Evolutionary conservation across 371 early-diverging fungal species (phyloP), one percentile per base, ranked within the genome.

Genomic region (Mucor saturninus): DNA sequence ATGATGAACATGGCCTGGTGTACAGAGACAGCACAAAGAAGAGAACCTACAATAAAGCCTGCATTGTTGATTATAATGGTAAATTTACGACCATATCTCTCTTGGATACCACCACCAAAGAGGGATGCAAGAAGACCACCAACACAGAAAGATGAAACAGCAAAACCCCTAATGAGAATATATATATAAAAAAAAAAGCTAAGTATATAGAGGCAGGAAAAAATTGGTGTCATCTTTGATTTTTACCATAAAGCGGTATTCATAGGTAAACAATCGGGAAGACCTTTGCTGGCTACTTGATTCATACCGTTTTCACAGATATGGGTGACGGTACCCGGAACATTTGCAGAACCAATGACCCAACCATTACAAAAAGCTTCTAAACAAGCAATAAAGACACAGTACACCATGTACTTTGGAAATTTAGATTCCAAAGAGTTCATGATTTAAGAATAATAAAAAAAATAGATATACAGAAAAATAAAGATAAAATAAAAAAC

Each of bases 91-190:
- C 93, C 93, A 49, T 83, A 68, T 21, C 59, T 53, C 49, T 83
- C 81, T 56, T 86, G 80, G 3, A 88, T 59, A 0, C 58, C 61
- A 10, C 89, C 89, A 29, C 87, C 90, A 5, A 57, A 59, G 2
- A 93, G 69, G 9, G 88, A 89, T 31, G 91, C 93, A 2, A 85
- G 43, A 7, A 91, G 62, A 2, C 93, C 95, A 40, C 94, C 93
- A 8, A 91, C 61, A 46, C 87, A 83, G 53, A 85, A 86, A 11
- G 85, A 72, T 0, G 88, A 84, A 7, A 89, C 86, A 3, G 89
- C 85, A 50, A 90, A 71, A 14, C 87, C 90, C 66, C 71, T 43
- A 14, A 14, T 43, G 5, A n/a, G 8, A 40, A 11, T 3, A 11
- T 40, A 40, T 0, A 11, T 40, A 40, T 53, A 38, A 35, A 13